Evolutionary conservation across 1,284 basidiomycete species (phyloP).

Genomic region (Neonothopanus nambi): DNA sequence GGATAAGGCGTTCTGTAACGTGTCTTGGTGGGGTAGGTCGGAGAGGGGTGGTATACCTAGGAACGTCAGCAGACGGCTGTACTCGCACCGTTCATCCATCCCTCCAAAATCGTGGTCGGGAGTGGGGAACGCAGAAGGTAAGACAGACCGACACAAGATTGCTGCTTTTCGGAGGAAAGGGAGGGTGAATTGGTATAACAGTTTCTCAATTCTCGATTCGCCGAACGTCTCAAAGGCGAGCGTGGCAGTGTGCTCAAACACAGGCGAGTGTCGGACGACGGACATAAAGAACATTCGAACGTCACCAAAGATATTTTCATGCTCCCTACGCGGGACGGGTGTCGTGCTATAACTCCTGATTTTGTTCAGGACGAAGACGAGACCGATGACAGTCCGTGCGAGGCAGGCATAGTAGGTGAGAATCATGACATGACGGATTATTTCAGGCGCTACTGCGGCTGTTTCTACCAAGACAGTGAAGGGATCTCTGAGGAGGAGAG

Average conservation of each 20-base stretch:
- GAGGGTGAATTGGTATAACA: constrained; percentile 88
- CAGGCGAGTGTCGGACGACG: constrained; percentile 75
- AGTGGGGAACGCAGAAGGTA: constrained; percentile 61
- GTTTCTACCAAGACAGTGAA: constrained; percentile 86
- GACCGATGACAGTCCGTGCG: constrained; percentile 79
- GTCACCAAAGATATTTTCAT: constrained; percentile 74
- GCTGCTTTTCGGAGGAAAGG: constrained; percentile 93
- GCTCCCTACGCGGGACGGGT: constrained; percentile 44
- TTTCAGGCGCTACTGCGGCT: constrained; percentile 85
- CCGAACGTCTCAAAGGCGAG: constrained; percentile 76
- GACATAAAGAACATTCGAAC: constrained; percentile 85
- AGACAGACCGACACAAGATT: constrained; percentile 80
- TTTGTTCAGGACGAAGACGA: constrained; percentile 79
- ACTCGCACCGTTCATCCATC: constrained; percentile 58
- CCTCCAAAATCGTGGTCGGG: constrained; percentile 38
- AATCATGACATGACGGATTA: constrained; percentile 81
- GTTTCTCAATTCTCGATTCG: constrained; percentile 79
- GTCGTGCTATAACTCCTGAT: constrained; percentile 53
- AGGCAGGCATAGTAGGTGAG: constrained; percentile 89
- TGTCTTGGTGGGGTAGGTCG: constrained; percentile 77
- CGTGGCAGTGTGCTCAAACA: constrained; percentile 79
- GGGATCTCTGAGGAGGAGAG: constrained; percentile 84
- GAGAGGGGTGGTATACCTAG: constrained; percentile 79
- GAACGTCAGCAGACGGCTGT: constrained; percentile 74
- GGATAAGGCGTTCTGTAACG: constrained; percentile 77